These are phyloP conservation scores for Citrus maxima DNA, from an alignment of 345 rosid genomes.

Conservation along the genomic window DNA sequence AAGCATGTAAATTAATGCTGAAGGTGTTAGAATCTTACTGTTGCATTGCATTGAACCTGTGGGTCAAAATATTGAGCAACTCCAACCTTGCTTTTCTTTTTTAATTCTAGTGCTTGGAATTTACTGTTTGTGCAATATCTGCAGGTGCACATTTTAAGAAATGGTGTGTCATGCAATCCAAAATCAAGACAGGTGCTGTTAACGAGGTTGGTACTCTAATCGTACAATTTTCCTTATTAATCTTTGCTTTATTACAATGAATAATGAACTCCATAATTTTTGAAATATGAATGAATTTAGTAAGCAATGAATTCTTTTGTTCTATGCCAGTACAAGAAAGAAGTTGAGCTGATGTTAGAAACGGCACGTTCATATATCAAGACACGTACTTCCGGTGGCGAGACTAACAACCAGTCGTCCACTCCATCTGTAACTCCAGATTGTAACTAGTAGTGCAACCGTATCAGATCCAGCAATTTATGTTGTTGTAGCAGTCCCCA, in stretches of 20 bases:
- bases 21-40: neutral
- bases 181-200: slow-evolving; percentile 81
- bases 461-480: neutral
- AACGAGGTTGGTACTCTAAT: slow-evolving; percentile 57
- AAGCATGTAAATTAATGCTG: neutral
- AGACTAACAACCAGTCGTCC: slow-evolving; percentile 7
- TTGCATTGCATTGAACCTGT: neutral
- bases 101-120: neutral
- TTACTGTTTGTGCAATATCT: neutral
- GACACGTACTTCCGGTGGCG: slow-evolving; percentile 23
- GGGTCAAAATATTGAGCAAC: neutral
- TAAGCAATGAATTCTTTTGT: neutral
- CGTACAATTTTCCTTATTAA: neutral
- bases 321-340: slow-evolving; percentile 73
- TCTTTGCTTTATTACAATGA: neutral
- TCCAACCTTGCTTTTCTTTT: neutral
- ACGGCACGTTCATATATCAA: slow-evolving; percentile 40
- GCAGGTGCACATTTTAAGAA: slow-evolving; percentile 97
- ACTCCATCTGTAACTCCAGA: slow-evolving; percentile 27
- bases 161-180: slow-evolving; percentile 98
- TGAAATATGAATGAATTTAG: neutral
- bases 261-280: neutral
- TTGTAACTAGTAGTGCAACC: slow-evolving; percentile 15
- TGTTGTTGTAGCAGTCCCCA: neutral
- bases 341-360: slow-evolving; percentile 67